Base-by-base conservation (phyloP, 2,329 filamentous ascomycete species). In the Penicillium sp. region DNA sequence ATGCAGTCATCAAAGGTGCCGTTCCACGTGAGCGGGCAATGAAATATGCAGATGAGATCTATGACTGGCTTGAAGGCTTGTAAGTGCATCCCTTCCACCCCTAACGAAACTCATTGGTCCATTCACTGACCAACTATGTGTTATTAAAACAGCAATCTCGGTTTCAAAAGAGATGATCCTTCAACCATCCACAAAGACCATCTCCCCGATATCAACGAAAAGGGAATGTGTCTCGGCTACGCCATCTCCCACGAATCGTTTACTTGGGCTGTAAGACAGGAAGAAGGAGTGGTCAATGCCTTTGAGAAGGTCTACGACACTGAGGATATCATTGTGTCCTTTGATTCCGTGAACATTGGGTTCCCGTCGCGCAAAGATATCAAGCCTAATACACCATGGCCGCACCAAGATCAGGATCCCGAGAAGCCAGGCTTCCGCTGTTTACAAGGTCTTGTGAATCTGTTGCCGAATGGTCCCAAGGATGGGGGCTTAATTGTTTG, bases 301-400 rank as follows among this genome's bases (percentile, higher is more conserved):
- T 82, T 82, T 52, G 78, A 76, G 59, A 77, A 77, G 64, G 73
- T 81, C 3, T 81, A 76, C 57, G 72, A 71, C 14, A 79, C 77
- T 0, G 64, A 76, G 46, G 79, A 82, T 51, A 66, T 82, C n/a
- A 73, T 82, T n/a, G 80, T 81, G 1, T 81, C 80, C 0, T 82
- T 81, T 58, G 80, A 82, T 57, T 76, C 75, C 4, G 69, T 80
- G 55, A 80, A 80, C 64, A 74, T 78, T 21, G 73, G 72, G n/a
- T 75, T 81, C 53, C 71, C 77, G 9, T 77, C 76, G 6, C 57
- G 61, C 9, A 57, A 44, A 25, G 58, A 64, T 43, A 51, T 66
- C 14, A 47, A 60, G n/a, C 55, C 51, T 4, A 79, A 76, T 63
- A 74, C 69, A 50, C 78, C 77, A 0, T 80, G 78, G 78, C 76